These are phyloP conservation scores for Pythium phragmitis DNA, from an alignment of 352 stramenopile species.

Conservation along the genomic window DNA sequence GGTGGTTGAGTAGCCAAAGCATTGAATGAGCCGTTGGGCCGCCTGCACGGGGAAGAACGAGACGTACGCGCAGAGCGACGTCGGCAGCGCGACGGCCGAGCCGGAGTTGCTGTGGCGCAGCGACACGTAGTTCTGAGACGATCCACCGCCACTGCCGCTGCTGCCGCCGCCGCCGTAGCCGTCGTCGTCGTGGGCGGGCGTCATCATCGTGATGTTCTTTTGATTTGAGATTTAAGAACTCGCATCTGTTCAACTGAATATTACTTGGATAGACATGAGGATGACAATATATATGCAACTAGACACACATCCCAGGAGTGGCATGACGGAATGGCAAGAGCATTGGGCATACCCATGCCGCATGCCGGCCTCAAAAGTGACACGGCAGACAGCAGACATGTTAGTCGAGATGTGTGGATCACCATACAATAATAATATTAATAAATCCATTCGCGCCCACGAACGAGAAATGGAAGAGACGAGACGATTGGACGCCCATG, in stretches of 20 bases:
- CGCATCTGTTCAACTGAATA: constrained; percentile 9
- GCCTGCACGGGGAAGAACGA: constrained; percentile 64
- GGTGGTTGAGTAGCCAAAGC: constrained; percentile 67
- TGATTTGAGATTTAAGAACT: not conserved
- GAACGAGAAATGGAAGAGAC: not conserved
- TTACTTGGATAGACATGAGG: not conserved
- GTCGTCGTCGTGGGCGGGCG: constrained; percentile 20
- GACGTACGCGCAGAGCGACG: constrained; percentile 32
- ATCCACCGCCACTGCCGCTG: not conserved
- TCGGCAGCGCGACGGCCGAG: constrained; percentile 3
- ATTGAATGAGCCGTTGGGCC: constrained; percentile 60
- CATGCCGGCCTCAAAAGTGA: too few species aligned
- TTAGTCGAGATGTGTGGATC: not conserved
- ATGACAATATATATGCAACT: not conserved
- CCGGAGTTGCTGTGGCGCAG: not conserved
- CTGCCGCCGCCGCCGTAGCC: constrained; percentile 11
- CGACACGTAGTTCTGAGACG: constrained; percentile 17
- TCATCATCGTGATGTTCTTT: constrained; percentile 22
- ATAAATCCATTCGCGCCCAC: constrained; percentile 19
- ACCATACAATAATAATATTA: constrained; percentile 30
- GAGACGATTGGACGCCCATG: not conserved
- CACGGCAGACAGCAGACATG: not conserved
- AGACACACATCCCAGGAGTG: not conserved
- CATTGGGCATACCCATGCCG: not conserved
- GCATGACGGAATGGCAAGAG: not conserved